A percentile compares a stretch with the other conserved stretches of the same genome.
phyloP scores from a whole-genome alignment of 768 basidiomycete species.

The Cyclocybe cylindracea region DNA sequence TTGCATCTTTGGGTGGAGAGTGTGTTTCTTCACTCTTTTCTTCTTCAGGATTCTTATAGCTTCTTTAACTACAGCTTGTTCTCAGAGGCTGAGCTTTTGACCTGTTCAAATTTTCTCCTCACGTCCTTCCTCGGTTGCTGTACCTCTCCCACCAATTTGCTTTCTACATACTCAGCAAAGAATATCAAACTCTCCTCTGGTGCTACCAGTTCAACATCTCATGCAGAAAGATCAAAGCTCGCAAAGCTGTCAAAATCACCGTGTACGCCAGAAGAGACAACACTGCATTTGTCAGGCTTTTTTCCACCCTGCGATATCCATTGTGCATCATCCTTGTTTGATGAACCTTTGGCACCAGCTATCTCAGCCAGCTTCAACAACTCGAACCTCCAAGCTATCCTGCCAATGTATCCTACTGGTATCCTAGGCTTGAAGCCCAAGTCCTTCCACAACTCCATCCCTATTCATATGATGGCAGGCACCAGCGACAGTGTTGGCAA shows the following conservation, averaged over 20 bases:
- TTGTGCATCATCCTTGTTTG: slow-evolving; percentile 60
- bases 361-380: slow-evolving; percentile 63
- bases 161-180: slow-evolving; percentile 73
- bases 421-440: slow-evolving; percentile 35
- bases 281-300: slow-evolving; percentile 50
- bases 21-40: background rate
- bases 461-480: slow-evolving; percentile 55
- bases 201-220: slow-evolving; percentile 60
- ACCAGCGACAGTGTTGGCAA: slow-evolving; percentile 59
- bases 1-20: background rate
- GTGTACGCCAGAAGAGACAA: slow-evolving; percentile 36
- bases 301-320: slow-evolving; percentile 40
- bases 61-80: slow-evolving; percentile 50
- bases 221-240: slow-evolving; percentile 65
- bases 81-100: slow-evolving; percentile 82
- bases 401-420: slow-evolving; percentile 87
- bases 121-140: slow-evolving; percentile 68
- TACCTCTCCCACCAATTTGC: slow-evolving; percentile 87
- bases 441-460: slow-evolving; percentile 51
- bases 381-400: slow-evolving; percentile 39
- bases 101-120: slow-evolving; percentile 57
- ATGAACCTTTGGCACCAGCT: slow-evolving; percentile 78
- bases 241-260: slow-evolving; percentile 68
- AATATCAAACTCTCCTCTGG: slow-evolving; percentile 79
- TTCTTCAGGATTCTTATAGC: background rate